phyloP scores from a whole-genome alignment of 352 stramenopile species.

The Peronospora destructor region DNA sequence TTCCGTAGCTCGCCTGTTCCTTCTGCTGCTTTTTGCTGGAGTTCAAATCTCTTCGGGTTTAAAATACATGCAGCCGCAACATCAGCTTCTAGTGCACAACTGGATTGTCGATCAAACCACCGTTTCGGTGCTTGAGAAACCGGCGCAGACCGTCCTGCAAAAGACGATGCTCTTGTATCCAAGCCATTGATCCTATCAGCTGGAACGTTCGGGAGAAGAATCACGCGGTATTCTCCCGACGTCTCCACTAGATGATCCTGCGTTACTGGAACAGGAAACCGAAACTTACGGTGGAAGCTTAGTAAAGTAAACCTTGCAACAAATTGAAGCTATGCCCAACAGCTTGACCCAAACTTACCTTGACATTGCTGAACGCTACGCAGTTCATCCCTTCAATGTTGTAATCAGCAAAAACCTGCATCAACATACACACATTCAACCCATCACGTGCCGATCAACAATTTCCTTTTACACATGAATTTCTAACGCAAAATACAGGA shows the following conservation, averaged over 20 bases:
- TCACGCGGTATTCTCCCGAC: slow-evolving; percentile 19
- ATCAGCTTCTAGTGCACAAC: slow-evolving; percentile 64
- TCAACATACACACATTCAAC: neutral
- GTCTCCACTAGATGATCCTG: slow-evolving; percentile 43
- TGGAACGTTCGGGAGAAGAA: slow-evolving; percentile 37
- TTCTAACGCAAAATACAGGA: neutral
- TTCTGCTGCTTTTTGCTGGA: slow-evolving; percentile 38
- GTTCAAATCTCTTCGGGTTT: slow-evolving; percentile 46
- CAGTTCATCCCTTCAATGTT: slow-evolving; percentile 90
- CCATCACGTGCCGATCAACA: too few species aligned
- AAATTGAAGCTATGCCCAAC: too few species aligned
- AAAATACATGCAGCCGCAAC: slow-evolving; percentile 61
- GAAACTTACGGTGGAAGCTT: slow-evolving; percentile 32
- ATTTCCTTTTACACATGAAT: too few species aligned
- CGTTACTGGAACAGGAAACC: slow-evolving; percentile 49
- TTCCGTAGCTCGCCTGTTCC: slow-evolving; percentile 40
- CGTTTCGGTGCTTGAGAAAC: slow-evolving; percentile 25
- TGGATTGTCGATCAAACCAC: slow-evolving; percentile 70
- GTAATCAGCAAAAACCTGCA: slow-evolving; percentile 86
- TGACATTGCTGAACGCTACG: slow-evolving; percentile 61
- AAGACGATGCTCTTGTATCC: slow-evolving; percentile 12
- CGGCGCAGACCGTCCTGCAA: slow-evolving; percentile 26
- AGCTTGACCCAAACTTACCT: slow-evolving; percentile 25
- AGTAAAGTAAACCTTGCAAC: neutral
- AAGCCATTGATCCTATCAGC: slow-evolving; percentile 32